Evolutionary conservation across 129 eudicot species (phyloP).

Genomic region (Logfia minima): DNA sequence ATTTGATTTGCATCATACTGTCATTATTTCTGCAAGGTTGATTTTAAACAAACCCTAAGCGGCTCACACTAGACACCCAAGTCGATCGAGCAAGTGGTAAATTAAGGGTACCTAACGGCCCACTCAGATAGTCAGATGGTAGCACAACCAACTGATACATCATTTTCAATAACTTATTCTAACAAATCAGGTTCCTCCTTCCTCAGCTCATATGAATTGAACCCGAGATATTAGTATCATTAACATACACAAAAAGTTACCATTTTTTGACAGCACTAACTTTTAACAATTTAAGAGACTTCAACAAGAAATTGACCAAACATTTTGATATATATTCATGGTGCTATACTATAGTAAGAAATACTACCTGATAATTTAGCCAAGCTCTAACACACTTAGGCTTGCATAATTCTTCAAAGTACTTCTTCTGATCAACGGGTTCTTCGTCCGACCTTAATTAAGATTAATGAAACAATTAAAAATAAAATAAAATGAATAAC

Average conservation of each 20-base stretch:
- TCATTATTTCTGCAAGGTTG: not conserved
- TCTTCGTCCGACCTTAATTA: conserved; percentile 70
- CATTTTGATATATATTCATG: not conserved
- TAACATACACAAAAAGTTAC: not conserved
- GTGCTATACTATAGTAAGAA: not conserved
- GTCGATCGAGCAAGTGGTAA: too few species aligned
- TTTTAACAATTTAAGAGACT: not conserved
- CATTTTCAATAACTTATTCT: not conserved
- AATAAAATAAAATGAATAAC: not conserved
- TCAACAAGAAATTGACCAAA: not conserved
- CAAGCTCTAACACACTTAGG: conserved; percentile 74
- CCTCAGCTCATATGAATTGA: not conserved
- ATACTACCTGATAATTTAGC: conserved; percentile 70
- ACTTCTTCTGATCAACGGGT: conserved; percentile 74
- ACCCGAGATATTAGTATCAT: too few species aligned
- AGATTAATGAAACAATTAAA: not conserved
- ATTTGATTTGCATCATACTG: not conserved
- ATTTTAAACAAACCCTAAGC: too few species aligned
- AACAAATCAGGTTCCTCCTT: not conserved
- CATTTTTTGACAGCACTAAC: not conserved
- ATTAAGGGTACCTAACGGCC: too few species aligned
- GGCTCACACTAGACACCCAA: too few species aligned
- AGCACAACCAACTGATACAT: not conserved
- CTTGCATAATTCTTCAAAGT: conserved; percentile 67
- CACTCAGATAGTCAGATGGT: too few species aligned